phyloP scores from a whole-genome alignment of 2,329 filamentous ascomycete genomes.

The Microcyclospora pomicola region DNA sequence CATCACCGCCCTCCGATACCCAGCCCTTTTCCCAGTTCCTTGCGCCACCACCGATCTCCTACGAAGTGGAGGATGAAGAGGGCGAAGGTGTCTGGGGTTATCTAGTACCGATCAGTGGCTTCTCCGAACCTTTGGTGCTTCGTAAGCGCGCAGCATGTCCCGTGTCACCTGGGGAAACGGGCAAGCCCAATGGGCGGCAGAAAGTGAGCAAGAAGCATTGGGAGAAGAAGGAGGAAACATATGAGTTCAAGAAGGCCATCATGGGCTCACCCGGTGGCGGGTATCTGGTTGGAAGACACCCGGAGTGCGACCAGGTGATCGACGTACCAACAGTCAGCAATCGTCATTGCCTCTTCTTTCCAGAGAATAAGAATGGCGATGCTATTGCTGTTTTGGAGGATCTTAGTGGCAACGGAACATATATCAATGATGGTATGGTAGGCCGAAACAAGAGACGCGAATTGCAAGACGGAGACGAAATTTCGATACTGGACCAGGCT shows the following conservation, averaged over 20 bases:
- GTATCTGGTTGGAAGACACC: constrained; percentile 83
- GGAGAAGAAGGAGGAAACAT: constrained; percentile 47
- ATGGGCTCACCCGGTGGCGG: constrained; percentile 57
- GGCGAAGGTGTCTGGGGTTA: constrained; percentile 92
- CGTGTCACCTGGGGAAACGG: constrained; percentile 30
- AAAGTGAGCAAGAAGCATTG: constrained; percentile 38
- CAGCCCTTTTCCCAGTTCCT: constrained; percentile 71
- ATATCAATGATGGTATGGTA: constrained; percentile 80
- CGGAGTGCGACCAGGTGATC: constrained; percentile 65
- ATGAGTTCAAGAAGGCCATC: constrained; percentile 36
- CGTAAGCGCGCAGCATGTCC: constrained; percentile 61
- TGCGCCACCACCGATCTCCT: constrained; percentile 55
- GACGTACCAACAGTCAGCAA: constrained; percentile 76
- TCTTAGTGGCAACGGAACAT: constrained; percentile 90
- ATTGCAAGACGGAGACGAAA: constrained; percentile 78
- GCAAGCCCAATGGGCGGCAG: constrained; percentile 26
- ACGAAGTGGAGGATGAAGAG: constrained; percentile 74
- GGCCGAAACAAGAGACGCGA: constrained; percentile 86
- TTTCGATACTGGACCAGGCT: constrained; percentile 71
- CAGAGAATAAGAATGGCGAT: constrained; percentile 44
- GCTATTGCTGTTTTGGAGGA: constrained; percentile 71
- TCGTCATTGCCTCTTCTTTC: constrained; percentile 59
- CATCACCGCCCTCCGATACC: constrained; percentile 60
- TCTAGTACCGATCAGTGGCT: constrained; percentile 59
- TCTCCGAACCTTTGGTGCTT: constrained; percentile 51